Evolutionary conservation across 2,329 filamentous ascomycete species (phyloP), one percentile per base, ranked within the genome.

Genomic region (Chaetomium sp.): DNA sequence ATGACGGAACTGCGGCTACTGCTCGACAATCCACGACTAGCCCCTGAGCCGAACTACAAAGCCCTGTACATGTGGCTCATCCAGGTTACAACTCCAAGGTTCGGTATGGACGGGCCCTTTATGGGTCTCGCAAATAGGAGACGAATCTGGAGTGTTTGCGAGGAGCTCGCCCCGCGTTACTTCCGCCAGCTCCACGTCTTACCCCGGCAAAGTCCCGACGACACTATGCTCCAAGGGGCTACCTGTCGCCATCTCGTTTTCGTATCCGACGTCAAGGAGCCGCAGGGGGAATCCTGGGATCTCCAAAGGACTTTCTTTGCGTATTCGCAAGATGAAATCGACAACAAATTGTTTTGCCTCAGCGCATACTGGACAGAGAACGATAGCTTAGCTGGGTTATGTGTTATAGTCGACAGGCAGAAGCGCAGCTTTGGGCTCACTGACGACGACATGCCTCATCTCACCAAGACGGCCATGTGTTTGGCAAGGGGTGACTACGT

Each of bases 71-170:
- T 60, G 57, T 60, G 57, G 47, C 45, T 60, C 23, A 10, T 53
- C 23, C 1, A 51, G 31, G 21, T 10, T 5, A 60, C 47, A 2
- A 8, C 21, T 7, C 57, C 57, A 1, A 51, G 31, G 3, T 60
- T 38, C 31, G 57, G 57, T 5, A 42, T 60, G 33, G 57, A 42
- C 21, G 47, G 47, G 2, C 31, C 57, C 47, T 53, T 60, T 31
- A 27, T 53, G 21, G n/a, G 13, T 16, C 47, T 60, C 31, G 57
- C 57, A 29, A 60, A 60, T 19, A 38, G 57, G 12, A 51, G 57
- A 33, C 57, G 57, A 2, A 60, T 60, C 23, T 60, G 57, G 57
- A 33, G 31, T 31, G 47, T 42, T 23, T 60, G 57, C 42, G 57
- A 60, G 57, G 47, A 60, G 57, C 47, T 60, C 23, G 47, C 57